Conservation (phyloP, 2,329 filamentous ascomycete genomes). For the Nectriaceae sp. region DNA sequence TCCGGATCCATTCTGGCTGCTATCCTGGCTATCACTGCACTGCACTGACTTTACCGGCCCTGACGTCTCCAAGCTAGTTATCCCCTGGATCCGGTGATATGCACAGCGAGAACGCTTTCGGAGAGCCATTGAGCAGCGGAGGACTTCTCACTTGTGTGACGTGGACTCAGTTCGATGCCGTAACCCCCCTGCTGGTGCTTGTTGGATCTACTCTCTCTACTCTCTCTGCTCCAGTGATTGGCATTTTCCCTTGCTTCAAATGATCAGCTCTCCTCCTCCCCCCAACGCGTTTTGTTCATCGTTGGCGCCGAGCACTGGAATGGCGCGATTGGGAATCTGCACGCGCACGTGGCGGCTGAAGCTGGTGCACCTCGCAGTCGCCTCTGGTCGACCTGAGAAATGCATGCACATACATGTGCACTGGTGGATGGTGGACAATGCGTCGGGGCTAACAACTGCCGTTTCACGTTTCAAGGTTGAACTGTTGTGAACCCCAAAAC, state of each 20-base stretch:
- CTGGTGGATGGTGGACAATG: background rate
- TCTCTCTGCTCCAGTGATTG: too few species aligned
- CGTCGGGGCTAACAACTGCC: background rate
- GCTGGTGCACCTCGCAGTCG: too few species aligned
- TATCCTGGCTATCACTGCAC: conserved; percentile 16
- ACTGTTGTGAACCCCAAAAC: background rate
- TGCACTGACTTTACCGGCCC: conserved; percentile 5
- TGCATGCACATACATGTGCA: too few species aligned
- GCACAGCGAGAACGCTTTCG: background rate
- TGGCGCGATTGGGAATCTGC: background rate
- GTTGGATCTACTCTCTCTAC: too few species aligned
- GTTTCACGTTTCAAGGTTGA: background rate
- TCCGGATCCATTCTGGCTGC: conserved; percentile 19
- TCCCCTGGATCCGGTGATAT: conserved; percentile 6
- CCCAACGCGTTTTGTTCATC: too few species aligned
- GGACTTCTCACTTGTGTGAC: background rate
- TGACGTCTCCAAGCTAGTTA: conserved; percentile 8
- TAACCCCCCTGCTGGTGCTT: too few species aligned
- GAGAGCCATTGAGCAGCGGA: background rate
- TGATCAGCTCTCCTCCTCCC: too few species aligned
- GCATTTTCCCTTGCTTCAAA: too few species aligned
- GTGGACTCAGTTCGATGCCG: background rate
- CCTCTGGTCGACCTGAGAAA: background rate
- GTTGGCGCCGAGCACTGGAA: too few species aligned
- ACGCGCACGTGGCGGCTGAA: background rate